Percentiles rank a stretch among this genome's conserved stretches.
These are phyloP conservation scores for Beauveria sp. DNA, from an alignment of 2,329 filamentous ascomycete genomes.

Conservation along the genomic window DNA sequence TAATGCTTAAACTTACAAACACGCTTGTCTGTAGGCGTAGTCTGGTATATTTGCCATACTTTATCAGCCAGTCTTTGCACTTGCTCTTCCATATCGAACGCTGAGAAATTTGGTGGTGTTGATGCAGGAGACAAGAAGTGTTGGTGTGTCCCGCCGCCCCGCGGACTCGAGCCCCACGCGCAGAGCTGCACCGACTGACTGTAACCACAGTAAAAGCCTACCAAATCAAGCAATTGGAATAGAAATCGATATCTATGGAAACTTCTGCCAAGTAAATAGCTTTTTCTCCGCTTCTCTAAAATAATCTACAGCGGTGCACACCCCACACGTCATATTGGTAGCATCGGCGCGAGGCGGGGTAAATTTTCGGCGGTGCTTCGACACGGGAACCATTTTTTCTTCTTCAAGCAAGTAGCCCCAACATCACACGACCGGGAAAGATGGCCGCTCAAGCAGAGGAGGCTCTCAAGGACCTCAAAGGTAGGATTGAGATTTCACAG, in stretches of 20 bases:
- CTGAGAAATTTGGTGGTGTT: neutral
- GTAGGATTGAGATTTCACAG: constrained; percentile 17
- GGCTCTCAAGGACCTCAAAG: constrained; percentile 37
- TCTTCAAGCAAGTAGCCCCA: constrained; percentile 5
- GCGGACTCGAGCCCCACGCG: neutral
- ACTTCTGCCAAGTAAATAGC: neutral
- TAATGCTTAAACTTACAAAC: constrained; percentile 35
- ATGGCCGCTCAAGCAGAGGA: constrained; percentile 38
- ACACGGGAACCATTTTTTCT: constrained; percentile 5
- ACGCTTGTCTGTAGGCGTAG: constrained; percentile 39
- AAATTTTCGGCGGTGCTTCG: constrained; percentile 6
- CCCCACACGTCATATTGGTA: constrained; percentile 1
- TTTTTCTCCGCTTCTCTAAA: too few relatives aligned
- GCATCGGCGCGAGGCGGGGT: constrained; percentile 7
- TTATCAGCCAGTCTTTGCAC: constrained; percentile 63
- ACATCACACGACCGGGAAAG: constrained; percentile 19
- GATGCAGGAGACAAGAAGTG: neutral
- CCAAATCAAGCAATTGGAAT: neutral
- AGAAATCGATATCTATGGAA: neutral
- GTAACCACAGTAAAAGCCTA: neutral
- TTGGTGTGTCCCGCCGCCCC: neutral
- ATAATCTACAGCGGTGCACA: neutral
- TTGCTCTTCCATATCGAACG: constrained; percentile 63
- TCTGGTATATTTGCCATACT: constrained; percentile 55
- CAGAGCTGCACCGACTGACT: neutral